phyloP scores from a whole-genome alignment of 2,329 filamentous ascomycete genomes.

The Cordyceps militaris region DNA sequence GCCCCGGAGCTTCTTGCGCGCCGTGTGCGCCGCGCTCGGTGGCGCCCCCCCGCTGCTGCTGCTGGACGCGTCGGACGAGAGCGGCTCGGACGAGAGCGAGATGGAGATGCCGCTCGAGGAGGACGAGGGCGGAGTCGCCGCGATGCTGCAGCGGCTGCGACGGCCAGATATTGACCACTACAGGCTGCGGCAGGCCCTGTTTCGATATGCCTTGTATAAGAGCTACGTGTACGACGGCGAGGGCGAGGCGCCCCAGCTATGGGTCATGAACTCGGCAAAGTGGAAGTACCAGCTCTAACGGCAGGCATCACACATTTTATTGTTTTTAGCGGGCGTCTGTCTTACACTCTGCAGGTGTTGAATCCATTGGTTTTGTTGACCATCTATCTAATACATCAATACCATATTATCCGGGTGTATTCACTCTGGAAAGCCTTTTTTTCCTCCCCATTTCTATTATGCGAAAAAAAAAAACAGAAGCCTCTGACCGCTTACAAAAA shows the following conservation, averaged over 20 bases:
- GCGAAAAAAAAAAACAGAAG: neutral
- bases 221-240: conserved; percentile 24
- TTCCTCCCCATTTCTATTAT: neutral
- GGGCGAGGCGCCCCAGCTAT: conserved; percentile 23
- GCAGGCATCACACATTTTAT: neutral
- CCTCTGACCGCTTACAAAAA: conserved; percentile 30
- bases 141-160: conserved; percentile 15
- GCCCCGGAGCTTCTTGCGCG: conserved; percentile 26
- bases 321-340: neutral
- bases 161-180: conserved; percentile 20
- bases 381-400: neutral
- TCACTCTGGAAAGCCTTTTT: neutral
- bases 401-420: neutral
- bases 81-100: neutral
- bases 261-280: conserved; percentile 23
- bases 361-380: neutral
- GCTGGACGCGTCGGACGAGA: neutral
- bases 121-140: neutral
- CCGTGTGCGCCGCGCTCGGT: conserved; percentile 23
- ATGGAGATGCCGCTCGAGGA: neutral
- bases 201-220: conserved; percentile 29
- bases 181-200: conserved; percentile 22
- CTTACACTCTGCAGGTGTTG: neutral
- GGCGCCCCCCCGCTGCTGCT: conserved; percentile 13
- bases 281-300: conserved; percentile 12